Base-by-base conservation (phyloP, 768 basidiomycete species). In the Coprinopsis sp. region DNA sequence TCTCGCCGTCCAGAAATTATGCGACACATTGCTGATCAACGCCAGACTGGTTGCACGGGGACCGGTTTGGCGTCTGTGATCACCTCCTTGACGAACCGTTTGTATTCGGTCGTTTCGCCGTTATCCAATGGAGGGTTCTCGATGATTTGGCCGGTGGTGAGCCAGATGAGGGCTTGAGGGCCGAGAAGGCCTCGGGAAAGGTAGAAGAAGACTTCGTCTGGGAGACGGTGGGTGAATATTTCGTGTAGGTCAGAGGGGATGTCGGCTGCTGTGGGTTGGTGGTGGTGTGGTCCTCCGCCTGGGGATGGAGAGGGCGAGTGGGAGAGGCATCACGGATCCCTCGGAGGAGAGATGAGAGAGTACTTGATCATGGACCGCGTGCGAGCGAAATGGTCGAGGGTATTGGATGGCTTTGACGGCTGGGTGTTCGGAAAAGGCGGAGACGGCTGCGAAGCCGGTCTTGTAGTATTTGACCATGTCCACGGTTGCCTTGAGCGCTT, bases 161-260 rank as follows among this genome's bases (percentile, higher is more conserved):
- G 79, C 89, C 95, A 96, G n/a, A 93, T 87, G 19, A 98, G 77
- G 8, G 91, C 83, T 56, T 91, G 89, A 0, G 95, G 91, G 7
- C 84, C 82, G 43, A 97, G 63, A 12, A 98, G 77, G 4, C 96
- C 95, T 14, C 92, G 84, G 30, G 92, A 96, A 53, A 98, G 78
- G 64, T 97, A 96, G 65, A 85, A 97, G 70, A 94, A 98, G 49
- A 97, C 77, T 62, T 98, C 93, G 63, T 98, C 96, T 1, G 95
- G 95, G 21, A 99, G 75, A 36, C 92, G 85, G 64, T 90, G 72
- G 8, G 92, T 94, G 70, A 97, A 98, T 51, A 98, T 88, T 44
- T 96, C 92, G 60, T 95, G 89, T 30, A 99, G 69, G 65, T 98
- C 95, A 39, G 68, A 64, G 2, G 96, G 96, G 47, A 98, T 84